Evolutionary conservation across 2,329 filamentous ascomycete genomes (phyloP), one percentile per base, ranked within the genome.

Genomic region (Stagonosporopsis tanaceti): DNA sequence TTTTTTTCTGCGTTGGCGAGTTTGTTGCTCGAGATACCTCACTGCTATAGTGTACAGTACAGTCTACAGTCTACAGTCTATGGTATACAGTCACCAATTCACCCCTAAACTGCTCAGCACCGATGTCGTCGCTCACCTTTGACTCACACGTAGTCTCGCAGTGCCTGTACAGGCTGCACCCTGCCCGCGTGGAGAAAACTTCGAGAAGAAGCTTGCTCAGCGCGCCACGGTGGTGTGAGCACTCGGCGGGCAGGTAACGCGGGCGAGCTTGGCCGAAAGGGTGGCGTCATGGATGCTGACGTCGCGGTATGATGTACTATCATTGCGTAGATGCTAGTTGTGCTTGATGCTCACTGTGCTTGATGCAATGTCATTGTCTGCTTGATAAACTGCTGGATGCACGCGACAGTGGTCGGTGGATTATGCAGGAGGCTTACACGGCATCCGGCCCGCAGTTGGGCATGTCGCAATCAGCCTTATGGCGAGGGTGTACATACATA

Each of bases 251-350:
- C 39, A 58, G 22, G 25, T 58, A 38, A 50, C 22, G 39, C 55
- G 55, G 55, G 55, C 55, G 55, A 58, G 27, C 50, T 53, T 58
- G 39, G 50, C 50, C 55, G 55, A n/a, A 46, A 50, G 47, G 28
- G 34, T 28, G 41, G 24, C 24, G 22, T 24, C 35, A 42, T 47
- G 22, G 17, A n/a, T 22, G 15, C 44, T 51, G 48, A 52, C 44
- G 53, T 52, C 24, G 35, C n/a, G 1, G 1, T 20, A 20, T 14
- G 9, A n/a, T n/a, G 30, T 52, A 41, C 7, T 12, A 12, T 45
- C 4, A 25, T 38, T 46, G 30, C 24, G 32, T 17, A 8, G 14
- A 2, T 5, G 24, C 25, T 20, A 8, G n/a, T 32, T 25, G 20
- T 6, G n/a, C 6, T 38, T 41, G 25, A 20, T 28, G 9, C 27